A percentile compares a stretch with the other conserved stretches of the same genome.
Conservation (phyloP, 371 early-diverging fungal genomes). For the Sporodiniella umbellata region DNA sequence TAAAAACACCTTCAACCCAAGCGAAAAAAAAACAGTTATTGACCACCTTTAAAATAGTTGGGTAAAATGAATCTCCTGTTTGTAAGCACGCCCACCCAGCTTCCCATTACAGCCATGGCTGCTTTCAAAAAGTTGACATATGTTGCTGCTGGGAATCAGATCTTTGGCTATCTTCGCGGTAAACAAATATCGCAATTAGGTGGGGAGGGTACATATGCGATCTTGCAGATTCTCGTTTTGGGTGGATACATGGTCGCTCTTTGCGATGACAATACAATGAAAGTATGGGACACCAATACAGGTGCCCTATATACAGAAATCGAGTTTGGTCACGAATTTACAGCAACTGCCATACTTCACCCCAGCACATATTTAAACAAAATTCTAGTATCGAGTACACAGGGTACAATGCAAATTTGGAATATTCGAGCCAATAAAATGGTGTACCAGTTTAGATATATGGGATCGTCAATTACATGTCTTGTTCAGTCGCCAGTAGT, state of each 20-base stretch:
- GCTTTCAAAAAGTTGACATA: slow-evolving; percentile 69
- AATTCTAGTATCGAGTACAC: slow-evolving; percentile 78
- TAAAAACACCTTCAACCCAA: too few species aligned
- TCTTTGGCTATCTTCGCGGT: slow-evolving; percentile 71
- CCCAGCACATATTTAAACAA: slow-evolving; percentile 97
- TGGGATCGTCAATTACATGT: slow-evolving; percentile 73
- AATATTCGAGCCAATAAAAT: slow-evolving; percentile 81
- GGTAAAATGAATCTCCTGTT: slow-evolving; percentile 40
- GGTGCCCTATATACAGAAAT: slow-evolving; percentile 76
- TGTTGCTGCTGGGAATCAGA: slow-evolving; percentile 64
- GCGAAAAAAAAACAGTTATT: background rate
- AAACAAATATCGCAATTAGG: slow-evolving; percentile 60
- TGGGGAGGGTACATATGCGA: slow-evolving; percentile 28
- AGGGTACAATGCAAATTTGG: slow-evolving; percentile 92
- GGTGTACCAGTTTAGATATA: slow-evolving; percentile 75
- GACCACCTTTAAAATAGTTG: slow-evolving; percentile 18
- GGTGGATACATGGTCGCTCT: slow-evolving; percentile 78
- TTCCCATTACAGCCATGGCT: slow-evolving; percentile 76
- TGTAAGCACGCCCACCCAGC: slow-evolving; percentile 67
- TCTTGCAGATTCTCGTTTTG: slow-evolving; percentile 59
- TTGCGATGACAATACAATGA: slow-evolving; percentile 75
- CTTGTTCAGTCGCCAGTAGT: slow-evolving; percentile 87
- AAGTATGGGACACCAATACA: slow-evolving; percentile 71
- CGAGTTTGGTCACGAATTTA: slow-evolving; percentile 75
- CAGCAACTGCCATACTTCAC: slow-evolving; percentile 75